A percentile compares a stretch with the other conserved stretches of the same genome.
phyloP scores from a whole-genome alignment of 129 eudicot species.

The Smallanthus sonchifolius region DNA sequence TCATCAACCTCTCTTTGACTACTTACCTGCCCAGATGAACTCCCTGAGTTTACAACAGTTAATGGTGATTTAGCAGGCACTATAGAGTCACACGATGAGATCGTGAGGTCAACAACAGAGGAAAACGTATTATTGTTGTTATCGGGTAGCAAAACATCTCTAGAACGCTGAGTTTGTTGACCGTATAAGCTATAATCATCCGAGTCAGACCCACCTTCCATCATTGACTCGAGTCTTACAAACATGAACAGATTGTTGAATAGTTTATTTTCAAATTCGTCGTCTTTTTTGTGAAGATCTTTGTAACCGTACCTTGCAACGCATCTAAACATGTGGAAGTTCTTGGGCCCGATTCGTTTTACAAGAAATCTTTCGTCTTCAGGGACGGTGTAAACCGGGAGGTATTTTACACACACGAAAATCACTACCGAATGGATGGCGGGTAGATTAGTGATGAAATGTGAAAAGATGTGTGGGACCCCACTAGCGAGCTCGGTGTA shows the following conservation, averaged over 20 bases:
- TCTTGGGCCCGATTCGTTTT: conserved; percentile 88
- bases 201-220: conserved; percentile 92
- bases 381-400: conserved; percentile 82
- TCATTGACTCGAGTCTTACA: conserved; percentile 92
- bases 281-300: conserved; percentile 90
- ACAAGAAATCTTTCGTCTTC: conserved; percentile 83
- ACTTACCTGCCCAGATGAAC: conserved; percentile 62
- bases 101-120: conserved; percentile 44
- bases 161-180: conserved; percentile 48
- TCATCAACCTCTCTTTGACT: conserved; percentile 66
- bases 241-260: conserved; percentile 67
- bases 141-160: conserved; percentile 36
- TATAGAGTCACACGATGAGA: conserved; percentile 68
- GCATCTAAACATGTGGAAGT: conserved; percentile 88
- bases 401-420: conserved; percentile 87
- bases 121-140: conserved; percentile 28
- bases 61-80: conserved; percentile 49
- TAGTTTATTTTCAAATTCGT: conserved; percentile 74
- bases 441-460: conserved; percentile 87
- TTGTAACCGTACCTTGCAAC: conserved; percentile 95
- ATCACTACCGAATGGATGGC: conserved; percentile 87
- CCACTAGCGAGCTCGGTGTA: conserved; percentile 98
- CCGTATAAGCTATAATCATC: conserved; percentile 79
- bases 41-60: conserved; percentile 18
- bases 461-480: conserved; percentile 87